A percentile compares a stretch with the other conserved stretches of the same genome.
Evolutionary conservation across 2,329 filamentous ascomycete genomes (phyloP).

Genomic region (Coniochaeta sp.): DNA sequence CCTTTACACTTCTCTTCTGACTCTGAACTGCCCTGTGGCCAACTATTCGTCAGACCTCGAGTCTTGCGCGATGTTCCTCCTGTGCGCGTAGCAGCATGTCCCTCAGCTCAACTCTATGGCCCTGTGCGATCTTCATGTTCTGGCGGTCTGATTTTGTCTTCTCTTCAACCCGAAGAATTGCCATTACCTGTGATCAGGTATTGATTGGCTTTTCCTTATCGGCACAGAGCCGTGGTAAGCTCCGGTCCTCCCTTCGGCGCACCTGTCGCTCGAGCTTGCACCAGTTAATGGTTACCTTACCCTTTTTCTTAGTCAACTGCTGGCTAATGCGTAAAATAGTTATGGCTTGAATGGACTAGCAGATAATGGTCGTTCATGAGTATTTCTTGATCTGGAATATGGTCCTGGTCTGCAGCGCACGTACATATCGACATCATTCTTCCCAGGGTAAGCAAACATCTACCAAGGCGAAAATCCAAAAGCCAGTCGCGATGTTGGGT

Average conservation of each 20-base stretch:
- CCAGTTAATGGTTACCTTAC: background rate
- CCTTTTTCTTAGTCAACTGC: background rate
- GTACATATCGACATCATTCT: background rate
- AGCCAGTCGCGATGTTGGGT: background rate
- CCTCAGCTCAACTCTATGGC: background rate
- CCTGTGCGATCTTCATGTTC: background rate
- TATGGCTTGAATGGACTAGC: background rate
- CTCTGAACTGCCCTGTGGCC: background rate
- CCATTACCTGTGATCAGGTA: background rate
- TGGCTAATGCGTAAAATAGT: background rate
- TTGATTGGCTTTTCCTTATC: background rate
- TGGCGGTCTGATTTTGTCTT: background rate
- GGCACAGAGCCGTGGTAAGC: background rate
- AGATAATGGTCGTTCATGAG: background rate
- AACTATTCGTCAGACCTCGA: background rate
- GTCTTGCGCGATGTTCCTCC: background rate
- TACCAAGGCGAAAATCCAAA: background rate
- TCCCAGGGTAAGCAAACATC: background rate
- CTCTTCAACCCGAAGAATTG: background rate
- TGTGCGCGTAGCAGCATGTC: background rate
- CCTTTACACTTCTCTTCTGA: background rate
- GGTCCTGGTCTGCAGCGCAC: background rate
- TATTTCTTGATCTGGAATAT: background rate
- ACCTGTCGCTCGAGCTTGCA: background rate
- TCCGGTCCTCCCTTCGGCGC: background rate